Evolutionary conservation across 2,329 filamentous ascomycete species (phyloP).

Genomic region (Hirsutella rhossiliensis): DNA sequence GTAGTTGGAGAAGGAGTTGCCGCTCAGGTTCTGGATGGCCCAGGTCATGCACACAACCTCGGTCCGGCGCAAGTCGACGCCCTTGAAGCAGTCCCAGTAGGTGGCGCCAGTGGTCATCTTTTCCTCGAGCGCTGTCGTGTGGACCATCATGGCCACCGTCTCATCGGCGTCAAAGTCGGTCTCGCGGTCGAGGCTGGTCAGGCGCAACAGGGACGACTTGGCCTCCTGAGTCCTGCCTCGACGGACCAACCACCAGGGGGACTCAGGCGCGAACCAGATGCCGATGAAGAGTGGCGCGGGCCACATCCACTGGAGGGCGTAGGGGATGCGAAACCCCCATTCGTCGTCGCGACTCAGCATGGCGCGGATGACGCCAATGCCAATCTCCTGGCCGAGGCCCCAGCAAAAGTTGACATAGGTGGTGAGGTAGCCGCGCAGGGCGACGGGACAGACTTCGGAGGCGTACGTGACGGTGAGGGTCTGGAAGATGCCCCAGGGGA

Average conservation of each 20-base stretch:
- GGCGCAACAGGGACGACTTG: conserved; percentile 50
- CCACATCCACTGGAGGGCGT: conserved; percentile 70
- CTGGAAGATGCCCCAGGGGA: conserved; percentile 50
- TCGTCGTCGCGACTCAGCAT: conserved; percentile 54
- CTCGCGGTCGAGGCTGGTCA: conserved; percentile 51
- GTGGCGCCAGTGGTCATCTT: conserved; percentile 60
- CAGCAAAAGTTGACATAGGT: conserved; percentile 71
- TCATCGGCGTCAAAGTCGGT: conserved; percentile 71
- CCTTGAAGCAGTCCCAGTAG: conserved; percentile 77
- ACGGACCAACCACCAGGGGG: conserved; percentile 66
- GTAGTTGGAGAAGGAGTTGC: conserved; percentile 54
- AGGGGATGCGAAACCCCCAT: conserved; percentile 60
- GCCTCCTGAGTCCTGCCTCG: conserved; percentile 52
- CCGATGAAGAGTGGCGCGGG: conserved; percentile 54
- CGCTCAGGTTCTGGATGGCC: conserved; percentile 52
- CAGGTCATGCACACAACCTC: conserved; percentile 55
- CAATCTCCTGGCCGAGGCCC: conserved; percentile 64
- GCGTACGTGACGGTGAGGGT: conserved; percentile 52
- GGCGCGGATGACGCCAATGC: conserved; percentile 59
- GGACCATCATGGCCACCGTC: conserved; percentile 84
- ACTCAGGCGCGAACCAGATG: conserved; percentile 57
- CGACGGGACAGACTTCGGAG: conserved; percentile 61
- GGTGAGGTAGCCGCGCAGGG: conserved; percentile 58
- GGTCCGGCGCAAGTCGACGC: conserved; percentile 65
- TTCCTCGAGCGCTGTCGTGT: conserved; percentile 72